Conservation (phyloP, 257 asterid genomes). For the Henckelia pumila region DNA sequence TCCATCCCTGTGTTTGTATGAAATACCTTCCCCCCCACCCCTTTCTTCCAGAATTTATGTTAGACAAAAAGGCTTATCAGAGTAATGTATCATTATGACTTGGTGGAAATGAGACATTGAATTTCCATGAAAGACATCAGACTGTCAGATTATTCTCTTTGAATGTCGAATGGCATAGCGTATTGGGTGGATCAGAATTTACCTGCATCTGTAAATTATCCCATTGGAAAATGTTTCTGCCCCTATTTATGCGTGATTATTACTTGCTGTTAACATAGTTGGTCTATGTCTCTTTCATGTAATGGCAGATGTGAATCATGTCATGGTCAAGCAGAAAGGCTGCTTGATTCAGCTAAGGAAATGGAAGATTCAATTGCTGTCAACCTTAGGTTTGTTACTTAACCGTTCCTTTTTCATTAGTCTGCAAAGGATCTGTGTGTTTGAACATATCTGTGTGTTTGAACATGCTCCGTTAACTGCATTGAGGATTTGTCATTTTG, state of each 20-base stretch:
- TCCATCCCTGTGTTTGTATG: background rate
- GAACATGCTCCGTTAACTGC: background rate
- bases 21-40: background rate
- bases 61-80: background rate
- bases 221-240: background rate
- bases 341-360: constrained; percentile 96
- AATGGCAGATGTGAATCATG: constrained; percentile 92
- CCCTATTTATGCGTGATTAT: background rate
- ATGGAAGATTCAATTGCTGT: constrained; percentile 99
- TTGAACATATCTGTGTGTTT: too few relatives aligned
- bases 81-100: background rate
- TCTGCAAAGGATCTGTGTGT: background rate
- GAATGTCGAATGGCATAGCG: background rate
- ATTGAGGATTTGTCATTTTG: background rate
- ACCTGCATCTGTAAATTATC: background rate
- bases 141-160: background rate
- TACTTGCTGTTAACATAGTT: background rate
- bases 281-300: constrained; percentile 10
- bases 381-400: constrained; percentile 71
- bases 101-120: constrained; percentile 10
- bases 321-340: constrained; percentile 98
- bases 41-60: background rate
- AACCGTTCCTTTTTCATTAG: background rate
- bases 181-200: background rate
- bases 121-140: background rate